These are phyloP conservation scores for Pseudozyma sp. DNA, from an alignment of 1,284 basidiomycete genomes.

Conservation along the genomic window DNA sequence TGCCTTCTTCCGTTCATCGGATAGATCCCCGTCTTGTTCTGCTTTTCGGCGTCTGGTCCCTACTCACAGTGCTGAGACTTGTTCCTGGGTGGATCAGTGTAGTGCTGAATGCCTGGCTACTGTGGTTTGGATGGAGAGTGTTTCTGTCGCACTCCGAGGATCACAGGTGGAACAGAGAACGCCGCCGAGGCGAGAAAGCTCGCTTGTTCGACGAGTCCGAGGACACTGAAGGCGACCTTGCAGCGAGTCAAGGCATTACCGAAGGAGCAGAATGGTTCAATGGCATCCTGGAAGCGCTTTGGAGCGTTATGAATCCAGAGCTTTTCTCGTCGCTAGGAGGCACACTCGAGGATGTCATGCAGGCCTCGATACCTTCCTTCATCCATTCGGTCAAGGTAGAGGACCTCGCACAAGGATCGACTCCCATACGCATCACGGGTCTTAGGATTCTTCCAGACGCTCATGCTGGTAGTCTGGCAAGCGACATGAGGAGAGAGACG, in stretches of 20 bases:
- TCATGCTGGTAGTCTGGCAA: constrained; percentile 1
- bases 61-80: constrained; percentile 16
- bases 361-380: constrained; percentile 49
- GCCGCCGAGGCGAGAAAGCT: constrained; percentile 20
- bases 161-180: constrained; percentile 43
- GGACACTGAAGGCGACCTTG: constrained; percentile 5
- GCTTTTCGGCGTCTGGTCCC: constrained; percentile 30
- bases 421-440: constrained; percentile 48
- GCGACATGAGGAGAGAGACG: constrained; percentile 11
- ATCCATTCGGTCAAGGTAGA: constrained; percentile 56
- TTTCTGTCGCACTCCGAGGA: constrained; percentile 31
- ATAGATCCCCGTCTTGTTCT: constrained; percentile 33
- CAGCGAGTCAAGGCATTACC: constrained; percentile 12
- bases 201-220: constrained; percentile 18
- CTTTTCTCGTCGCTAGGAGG: constrained; percentile 41
- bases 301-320: constrained; percentile 51
- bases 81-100: constrained; percentile 25
- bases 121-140: constrained; percentile 37
- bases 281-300: constrained; percentile 40
- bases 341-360: constrained; percentile 57
- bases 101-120: constrained; percentile 43
- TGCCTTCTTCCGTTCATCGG: constrained; percentile 18
- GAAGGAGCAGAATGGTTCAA: constrained; percentile 60
- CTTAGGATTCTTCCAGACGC: constrained; percentile 40
- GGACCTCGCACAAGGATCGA: constrained; percentile 51